phyloP scores from a whole-genome alignment of 306 rosid genomes.

The Comarum palustre region DNA sequence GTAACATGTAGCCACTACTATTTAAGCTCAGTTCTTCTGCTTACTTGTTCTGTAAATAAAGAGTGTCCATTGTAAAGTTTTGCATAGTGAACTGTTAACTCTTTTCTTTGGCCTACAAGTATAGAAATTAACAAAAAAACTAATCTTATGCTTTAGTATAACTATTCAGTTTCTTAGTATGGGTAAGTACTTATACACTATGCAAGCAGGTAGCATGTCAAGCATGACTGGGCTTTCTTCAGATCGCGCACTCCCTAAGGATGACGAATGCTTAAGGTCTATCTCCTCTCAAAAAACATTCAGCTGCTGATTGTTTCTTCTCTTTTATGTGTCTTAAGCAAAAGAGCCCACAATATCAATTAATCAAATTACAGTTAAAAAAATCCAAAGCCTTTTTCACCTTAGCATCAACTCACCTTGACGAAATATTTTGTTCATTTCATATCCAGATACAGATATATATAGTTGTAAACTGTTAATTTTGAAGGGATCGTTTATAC shows the following conservation, averaged over 20 bases:
- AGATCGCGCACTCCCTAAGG: slow-evolving; percentile 82
- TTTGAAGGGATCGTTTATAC: too few relatives aligned
- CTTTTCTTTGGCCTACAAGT: not conserved
- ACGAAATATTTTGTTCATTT: too few relatives aligned
- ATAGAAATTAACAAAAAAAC: slow-evolving; percentile 4
- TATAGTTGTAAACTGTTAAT: too few relatives aligned
- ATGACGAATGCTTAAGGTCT: slow-evolving; percentile 86
- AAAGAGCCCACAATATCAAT: not conserved
- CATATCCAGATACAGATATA: too few relatives aligned
- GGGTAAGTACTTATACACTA: not conserved
- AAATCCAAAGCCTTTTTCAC: too few relatives aligned
- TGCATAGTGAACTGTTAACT: not conserved
- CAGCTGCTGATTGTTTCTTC: slow-evolving; percentile 16
- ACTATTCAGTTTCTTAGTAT: not conserved
- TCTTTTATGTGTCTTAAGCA: not conserved
- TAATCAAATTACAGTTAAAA: not conserved
- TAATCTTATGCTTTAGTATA: slow-evolving; percentile 13
- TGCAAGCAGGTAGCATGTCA: slow-evolving; percentile 63
- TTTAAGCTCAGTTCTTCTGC: not conserved
- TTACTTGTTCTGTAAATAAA: slow-evolving; percentile 19
- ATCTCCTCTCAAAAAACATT: slow-evolving; percentile 25
- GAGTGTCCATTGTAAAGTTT: not conserved
- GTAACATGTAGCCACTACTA: slow-evolving; percentile 23
- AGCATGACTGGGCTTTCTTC: slow-evolving; percentile 94
- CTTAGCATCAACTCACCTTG: too few relatives aligned